Base-by-base conservation (phyloP, 345 rosid genomes). In the Gossypium australe region DNA sequence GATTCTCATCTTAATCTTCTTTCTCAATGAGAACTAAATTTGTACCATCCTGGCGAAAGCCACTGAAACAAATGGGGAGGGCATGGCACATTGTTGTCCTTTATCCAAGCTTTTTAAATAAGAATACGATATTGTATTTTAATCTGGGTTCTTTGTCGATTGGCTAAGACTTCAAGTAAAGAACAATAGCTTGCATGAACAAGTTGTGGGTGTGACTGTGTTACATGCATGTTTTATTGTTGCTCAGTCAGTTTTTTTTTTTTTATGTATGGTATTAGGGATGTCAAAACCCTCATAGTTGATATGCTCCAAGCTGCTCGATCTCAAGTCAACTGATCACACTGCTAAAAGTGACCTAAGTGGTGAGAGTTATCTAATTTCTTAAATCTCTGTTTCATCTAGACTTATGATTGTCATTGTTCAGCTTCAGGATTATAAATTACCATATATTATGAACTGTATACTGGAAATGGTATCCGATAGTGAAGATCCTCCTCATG, bases 231-330 rank as follows among this genome's bases (percentile, higher is more conserved):
- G 14, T 49, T 70, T 2, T 70, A 29, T 27, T 16, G 41, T 52
- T 11, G 16, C 17, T 62, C 45, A 70, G 34, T 52, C 43, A 5
- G 14, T 34, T 34, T 4, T 34, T 34, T 34, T 27, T 24, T 48
- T 34, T 38, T 17, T 51, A 45, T 77, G 75, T 47, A 3, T 67
- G 63, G 63, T 38, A 65, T 14, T 76, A 94, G 98, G 93, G 97
- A 90, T 84, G 92, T 92, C 82, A 94, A 94, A 85, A 92, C 90
- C 69, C 81, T 92, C 24, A 77, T 92, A 17, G 93, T 94, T 79
- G 98, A 94, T 71, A 89, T 94, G 98, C 97, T 92, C 76, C 90
- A 87, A 85, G 89, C 92, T 78, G 97, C 91, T 2, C 82, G 79
- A 72, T 75, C 87, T 49, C 77, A 82, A 67, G 25, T 10, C 59